Evolutionary conservation across 1,284 basidiomycete species (phyloP), one percentile per base, ranked within the genome.

Genomic region (Apiotrichum mycotoxinovorans): DNA sequence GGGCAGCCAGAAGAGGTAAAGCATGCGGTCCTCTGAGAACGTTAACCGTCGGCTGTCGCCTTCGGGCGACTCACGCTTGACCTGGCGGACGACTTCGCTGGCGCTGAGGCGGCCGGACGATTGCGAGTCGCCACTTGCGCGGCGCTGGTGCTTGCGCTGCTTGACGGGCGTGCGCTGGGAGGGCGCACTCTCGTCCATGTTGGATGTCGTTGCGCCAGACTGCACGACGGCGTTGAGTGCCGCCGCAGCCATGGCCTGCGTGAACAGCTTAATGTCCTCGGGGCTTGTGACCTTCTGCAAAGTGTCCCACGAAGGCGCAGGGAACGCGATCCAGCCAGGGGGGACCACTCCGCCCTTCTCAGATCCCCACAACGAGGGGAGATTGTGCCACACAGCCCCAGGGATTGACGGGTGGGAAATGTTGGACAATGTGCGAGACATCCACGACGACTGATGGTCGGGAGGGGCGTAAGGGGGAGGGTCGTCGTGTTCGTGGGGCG

Each of bases 1-100:
- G 3, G 93, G 93, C 65, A 96, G 82, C 93, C 93, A 97, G 82
- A 97, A 96, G 56, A 90, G 78, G 51, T 93, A 77, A 48, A 97
- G 83, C 93, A 97, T 96, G 47, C 86, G 85, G 74, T 97, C 92
- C 75, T 89, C 91, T 90, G 67, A 25, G 65, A 50, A 44, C 17
- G 51, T 56, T 43, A 56, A 54, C 51, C 3, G 33, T 25, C 22
- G 22, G 46, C 25, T 43, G 26, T 17, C 3, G 35, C 12, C 42
- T 38, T 46, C 30, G 43, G 50, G 22, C 23, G n/a, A 57, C 86
- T 75, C 72, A 89, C 88, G 84, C 60, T 71, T 72, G 50, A 72
- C 70, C 41, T 69, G 67, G 54, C 66, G 62, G 34, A 67, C 65
- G 15, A 68, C 58, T 54, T 69, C 57, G 35, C 48, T 56, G 23